Base-by-base conservation (phyloP, 2,329 filamentous ascomycete genomes). In the Claviceps monticola region DNA sequence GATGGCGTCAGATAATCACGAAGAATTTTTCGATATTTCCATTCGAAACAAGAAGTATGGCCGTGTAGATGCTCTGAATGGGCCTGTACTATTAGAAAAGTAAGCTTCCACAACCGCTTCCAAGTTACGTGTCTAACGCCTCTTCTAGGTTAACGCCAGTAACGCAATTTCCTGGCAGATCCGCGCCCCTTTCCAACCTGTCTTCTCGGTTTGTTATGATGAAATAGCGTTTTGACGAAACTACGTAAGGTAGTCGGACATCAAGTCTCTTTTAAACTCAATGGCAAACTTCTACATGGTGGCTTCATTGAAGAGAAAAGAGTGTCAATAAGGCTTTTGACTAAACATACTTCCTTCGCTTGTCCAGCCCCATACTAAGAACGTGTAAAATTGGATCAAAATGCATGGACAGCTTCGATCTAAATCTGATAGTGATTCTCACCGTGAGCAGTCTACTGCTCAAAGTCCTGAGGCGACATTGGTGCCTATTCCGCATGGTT, bases 1-100 rank as follows among this genome's bases (percentile, higher is more conserved):
- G 26, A 86, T 98, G 78, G 82, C 87, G 62, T 80, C 79, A 1
- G 88, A 95, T 42, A 95, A 95, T 60, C 81, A 88, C n/a, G 90
- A 97, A 57, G 91, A 97, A 66, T 98, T 95, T 67, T 98, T 93
- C 65, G 93, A 98, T 63, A 84, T 93, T 48, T 86, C 84, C 5
- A 86, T 84, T 14, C 75, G 89, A 50, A 95, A 96, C 69, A 90
- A 86, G 71, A 94, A 95, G 65, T 98, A 95, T 64, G 86, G 89
- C 16, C 83, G 88, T 51, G 94, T 98, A 37, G 88, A 97, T 68
- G 86, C 88, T 50, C 75, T 94, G 65, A 94, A 94, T 64, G 93
- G 91, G 0, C 88, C 90, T 0, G 74, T 88, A 42, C 66, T 98
- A 55, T 68, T 98, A n/a, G 91, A 97, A 71, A 98, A 98, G 86